Base-by-base conservation (phyloP, 441 rosid genomes). In the Dalechampia spathulata region DNA sequence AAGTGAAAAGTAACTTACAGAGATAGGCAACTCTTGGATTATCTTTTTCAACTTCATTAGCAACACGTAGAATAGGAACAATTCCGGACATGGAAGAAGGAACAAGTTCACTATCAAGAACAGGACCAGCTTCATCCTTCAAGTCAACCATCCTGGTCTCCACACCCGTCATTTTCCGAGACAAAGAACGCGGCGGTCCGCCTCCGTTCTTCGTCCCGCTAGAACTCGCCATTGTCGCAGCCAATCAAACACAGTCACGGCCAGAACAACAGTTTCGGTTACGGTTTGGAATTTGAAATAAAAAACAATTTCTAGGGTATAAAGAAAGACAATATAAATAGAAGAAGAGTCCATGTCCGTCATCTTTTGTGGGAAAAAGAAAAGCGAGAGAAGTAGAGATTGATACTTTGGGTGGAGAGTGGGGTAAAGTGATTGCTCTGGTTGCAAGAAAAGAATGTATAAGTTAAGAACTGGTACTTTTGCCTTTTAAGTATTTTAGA, bases 11-110 rank as follows among this genome's bases (percentile, higher is more conserved):
- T 23, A 49, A 48, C 80, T 70, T 65, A 93, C 99, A 90, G 49
- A 93, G 88, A 71, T 90, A 87, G 26, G 96, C 97, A 57, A 93
- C 95, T 55, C 97, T 73, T 0, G 79, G 77, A 42, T 93, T 90
- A 1, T 83, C 82, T 16, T 53, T 7, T 66, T 87, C 75, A 32
- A 93, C 68, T 50, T 87, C 99, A 70, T 90, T 93, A 45, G 97
- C 99, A 1, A 87, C 97, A 9, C 97, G 96, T 49, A 93, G 96
- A 71, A 87, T 66, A 0, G 93, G 96, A 58, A 69, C 84, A 57
- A 87, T 68, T 17, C 62, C 32, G 0, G 83, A 83, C 15, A 93
- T 64, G 23, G 93, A 82, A 22, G 99, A 90, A 6, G 97, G 97
- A n/a, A 90, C 95, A 10, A 87, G 78, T 73, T 93, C 96, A 50